phyloP scores from a whole-genome alignment of 805 yeast species.

The Sugiyamaella americana region DNA sequence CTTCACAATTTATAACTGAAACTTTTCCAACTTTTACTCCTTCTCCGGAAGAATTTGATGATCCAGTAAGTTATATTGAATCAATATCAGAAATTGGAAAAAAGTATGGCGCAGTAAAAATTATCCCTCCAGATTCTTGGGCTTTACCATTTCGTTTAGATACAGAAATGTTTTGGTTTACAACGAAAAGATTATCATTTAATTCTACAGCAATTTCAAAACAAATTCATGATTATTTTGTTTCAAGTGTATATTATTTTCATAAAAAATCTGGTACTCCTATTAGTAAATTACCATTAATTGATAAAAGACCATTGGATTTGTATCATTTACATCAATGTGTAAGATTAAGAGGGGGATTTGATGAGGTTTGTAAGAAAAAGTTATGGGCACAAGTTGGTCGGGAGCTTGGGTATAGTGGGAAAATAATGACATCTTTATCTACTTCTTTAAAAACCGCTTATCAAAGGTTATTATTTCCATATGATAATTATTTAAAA shows the following conservation, averaged over 20 bases:
- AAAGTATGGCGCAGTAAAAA: conserved; percentile 62
- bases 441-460: conserved; percentile 61
- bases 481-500: conserved; percentile 20
- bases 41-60: conserved; percentile 43
- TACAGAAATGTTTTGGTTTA: conserved; percentile 44
- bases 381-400: conserved; percentile 83
- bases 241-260: conserved; percentile 40
- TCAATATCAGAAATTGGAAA: conserved; percentile 44
- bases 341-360: conserved; percentile 65
- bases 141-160: conserved; percentile 36
- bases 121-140: conserved; percentile 48
- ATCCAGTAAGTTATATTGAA: conserved; percentile 57
- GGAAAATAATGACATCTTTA: conserved; percentile 63
- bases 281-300: conserved; percentile 49
- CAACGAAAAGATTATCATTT: conserved; percentile 41
- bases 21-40: conserved; percentile 30
- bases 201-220: neutral
- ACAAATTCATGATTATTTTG: conserved; percentile 39
- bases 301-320: conserved; percentile 62
- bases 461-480: conserved; percentile 41
- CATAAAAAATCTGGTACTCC: conserved; percentile 33
- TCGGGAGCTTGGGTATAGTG: conserved; percentile 70
- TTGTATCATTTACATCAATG: conserved; percentile 51
- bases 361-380: conserved; percentile 50
- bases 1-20: neutral